These are phyloP conservation scores for Heracleum sosnowskyi DNA, from an alignment of 129 eudicot genomes.

Conservation along the genomic window DNA sequence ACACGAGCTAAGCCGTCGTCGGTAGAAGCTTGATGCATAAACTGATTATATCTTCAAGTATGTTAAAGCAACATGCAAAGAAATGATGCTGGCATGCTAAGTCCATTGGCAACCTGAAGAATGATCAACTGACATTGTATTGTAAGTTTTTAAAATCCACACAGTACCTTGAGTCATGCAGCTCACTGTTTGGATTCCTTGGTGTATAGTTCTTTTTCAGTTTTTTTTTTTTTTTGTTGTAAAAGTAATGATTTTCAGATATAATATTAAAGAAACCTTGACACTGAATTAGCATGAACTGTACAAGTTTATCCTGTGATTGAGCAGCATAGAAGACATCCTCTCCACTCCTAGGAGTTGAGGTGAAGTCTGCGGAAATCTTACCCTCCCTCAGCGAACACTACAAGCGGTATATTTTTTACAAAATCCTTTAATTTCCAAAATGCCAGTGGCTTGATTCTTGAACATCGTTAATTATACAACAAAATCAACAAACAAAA, in stretches of 20 bases:
- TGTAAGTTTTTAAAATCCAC: too few species aligned
- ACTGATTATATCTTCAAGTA: background rate
- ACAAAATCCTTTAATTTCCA: too few species aligned
- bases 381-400: too few species aligned
- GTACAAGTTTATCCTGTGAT: too few species aligned
- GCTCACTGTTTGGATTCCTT: background rate
- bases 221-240: background rate
- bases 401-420: too few species aligned
- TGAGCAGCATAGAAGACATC: background rate
- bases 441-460: background rate
- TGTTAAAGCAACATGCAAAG: background rate
- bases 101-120: background rate
- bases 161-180: background rate
- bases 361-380: background rate
- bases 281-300: background rate
- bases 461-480: background rate
- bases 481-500: background rate
- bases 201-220: background rate
- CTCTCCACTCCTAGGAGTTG: background rate
- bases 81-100: too few species aligned
- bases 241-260: background rate
- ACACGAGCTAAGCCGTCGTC: slow-evolving; percentile 15
- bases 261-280: too few species aligned
- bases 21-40: slow-evolving; percentile 23
- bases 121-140: background rate